Base-by-base conservation (phyloP, 306 rosid genomes). In the Ceratonia siliqua region DNA sequence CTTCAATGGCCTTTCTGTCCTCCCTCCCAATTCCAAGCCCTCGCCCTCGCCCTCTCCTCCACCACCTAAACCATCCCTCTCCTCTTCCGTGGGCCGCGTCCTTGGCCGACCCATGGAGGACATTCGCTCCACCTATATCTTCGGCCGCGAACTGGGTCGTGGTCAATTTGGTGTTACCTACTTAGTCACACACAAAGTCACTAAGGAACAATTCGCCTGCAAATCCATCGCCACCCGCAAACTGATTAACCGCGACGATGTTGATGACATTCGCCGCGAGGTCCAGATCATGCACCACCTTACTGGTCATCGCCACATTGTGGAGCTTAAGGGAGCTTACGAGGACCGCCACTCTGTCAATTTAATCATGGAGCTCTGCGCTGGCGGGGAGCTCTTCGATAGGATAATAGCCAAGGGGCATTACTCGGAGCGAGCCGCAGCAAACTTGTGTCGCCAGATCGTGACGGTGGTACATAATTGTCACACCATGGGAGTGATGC, bases 241-340 rank as follows among this genome's bases (percentile, higher is more conserved):
- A 82, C 92, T 94, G 30, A 42, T 85, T 8, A 77, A 83, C 82
- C 84, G 78, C 11, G 98, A 91, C 48, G 98, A 94, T 68, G 52
- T 91, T 28, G 98, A 94, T 4, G 98, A 91, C 58, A 75, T 91
- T 35, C 90, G 95, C 22, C 96, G 98, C 5, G 97, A 91, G 81
- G 97, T 91, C 3, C 98, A 94, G 81, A 94, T 94, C 87, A 94
- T 94, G 98, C 93, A 94, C 82, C 98, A 94, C 76, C 94, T 94
- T 58, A 94, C 98, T 18, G 98, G 98, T 27, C 97, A 91, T 56
- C 96, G 90, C 22, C 81, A 94, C 85, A 83, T 91, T 49, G 97
- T 94, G 3, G 97, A 94, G 87, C 98, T 94, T 45, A 84, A 77
- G 35, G 98, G 90, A 17, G 96, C 96, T 4, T 91, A 84, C 82